phyloP scores from a whole-genome alignment of 202 grass and related monocot genomes.

The Panicum virgatum region DNA sequence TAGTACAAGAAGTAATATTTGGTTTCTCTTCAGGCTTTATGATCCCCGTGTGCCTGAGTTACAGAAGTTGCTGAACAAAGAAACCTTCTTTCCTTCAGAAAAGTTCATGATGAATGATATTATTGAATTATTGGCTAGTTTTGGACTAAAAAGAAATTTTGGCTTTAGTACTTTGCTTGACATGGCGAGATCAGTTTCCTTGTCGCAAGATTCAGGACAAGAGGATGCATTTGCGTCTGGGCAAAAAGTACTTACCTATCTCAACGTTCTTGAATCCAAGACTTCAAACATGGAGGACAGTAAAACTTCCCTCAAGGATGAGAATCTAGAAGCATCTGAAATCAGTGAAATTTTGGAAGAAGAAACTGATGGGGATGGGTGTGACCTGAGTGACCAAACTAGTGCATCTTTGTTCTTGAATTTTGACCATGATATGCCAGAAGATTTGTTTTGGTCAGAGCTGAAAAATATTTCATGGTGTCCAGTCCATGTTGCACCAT shows the following conservation, averaged over 20 bases:
- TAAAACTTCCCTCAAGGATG: conserved; percentile 29
- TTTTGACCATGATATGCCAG: conserved; percentile 78
- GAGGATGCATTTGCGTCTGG: conserved; percentile 52
- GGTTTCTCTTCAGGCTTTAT: conserved; percentile 74
- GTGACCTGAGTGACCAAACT: conserved; percentile 42
- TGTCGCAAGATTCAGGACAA: conserved; percentile 64
- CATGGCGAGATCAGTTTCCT: conserved; percentile 78
- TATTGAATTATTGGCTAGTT: conserved; percentile 71
- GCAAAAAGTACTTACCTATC: conserved; percentile 69
- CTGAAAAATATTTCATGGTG: conserved; percentile 86
- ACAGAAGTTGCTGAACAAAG: conserved; percentile 82
- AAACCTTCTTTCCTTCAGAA: conserved; percentile 92
- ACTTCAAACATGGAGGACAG: conserved; percentile 51
- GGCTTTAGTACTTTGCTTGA: conserved; percentile 87
- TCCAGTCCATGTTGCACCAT: conserved; percentile 71
- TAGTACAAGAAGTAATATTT: conserved; percentile 36
- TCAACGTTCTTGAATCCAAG: conserved; percentile 69
- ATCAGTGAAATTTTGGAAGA: conserved; percentile 38
- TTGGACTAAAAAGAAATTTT: conserved; percentile 85
- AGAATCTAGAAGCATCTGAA: conserved; percentile 40
- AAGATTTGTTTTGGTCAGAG: conserved; percentile 94
- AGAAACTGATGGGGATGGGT: conserved; percentile 46
- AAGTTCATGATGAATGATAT: conserved; percentile 67
- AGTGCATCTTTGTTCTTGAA: conserved; percentile 58
- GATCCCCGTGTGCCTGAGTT: conserved; percentile 91